Evolutionary conservation across 2,329 filamentous ascomycete species (phyloP), one percentile per base, ranked within the genome.

Genomic region (Aspergillus neotritici): DNA sequence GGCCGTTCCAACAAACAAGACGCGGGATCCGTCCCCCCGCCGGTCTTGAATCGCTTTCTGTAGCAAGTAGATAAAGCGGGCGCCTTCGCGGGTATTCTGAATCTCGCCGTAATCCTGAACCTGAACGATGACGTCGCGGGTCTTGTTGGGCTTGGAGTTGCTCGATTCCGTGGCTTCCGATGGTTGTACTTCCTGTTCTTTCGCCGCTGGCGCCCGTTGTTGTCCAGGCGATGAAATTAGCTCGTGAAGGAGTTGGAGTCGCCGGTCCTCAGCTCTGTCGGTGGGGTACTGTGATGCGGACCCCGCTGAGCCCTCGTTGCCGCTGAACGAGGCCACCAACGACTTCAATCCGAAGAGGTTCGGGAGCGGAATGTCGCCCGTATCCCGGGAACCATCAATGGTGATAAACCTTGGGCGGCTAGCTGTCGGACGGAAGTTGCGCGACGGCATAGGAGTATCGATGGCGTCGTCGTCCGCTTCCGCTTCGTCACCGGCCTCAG

Each of bases 41-140:
- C 83, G 76, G 46, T 79, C 77, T 55, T 90, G 83, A 17, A 94
- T 79, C 5, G 85, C 73, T 37, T 79, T 76, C 41, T 86, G 81
- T 10, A 98, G 69, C 46, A 83, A 80, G 32, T 74, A 70, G 6
- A 96, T 68, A 28, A 97, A 77, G 15, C 78, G 75, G 2, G 78
- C 74, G 9, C 88, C 87, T 45, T 87, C 81, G 5, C 77, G 64
- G 1, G 85, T 83, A 58, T 78, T 77, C 54, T 77, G 80, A 7
- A 98, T 73, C 50, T 94, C 87, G 41, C 86, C 81, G 57, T 88
- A 86, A 61, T 97, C 87, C 60, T 86, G 80, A 10, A 95, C 70
- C 54, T 87, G 87, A 31, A 94, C 73, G 45, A 97, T 82, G 6
- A 89, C 74, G 16, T 73, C 60, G 56, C 60, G 54, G 41, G 41